Base-by-base conservation (phyloP, 2,329 filamentous ascomycete species). In the Immersiporthe knoxdaviesiana region DNA sequence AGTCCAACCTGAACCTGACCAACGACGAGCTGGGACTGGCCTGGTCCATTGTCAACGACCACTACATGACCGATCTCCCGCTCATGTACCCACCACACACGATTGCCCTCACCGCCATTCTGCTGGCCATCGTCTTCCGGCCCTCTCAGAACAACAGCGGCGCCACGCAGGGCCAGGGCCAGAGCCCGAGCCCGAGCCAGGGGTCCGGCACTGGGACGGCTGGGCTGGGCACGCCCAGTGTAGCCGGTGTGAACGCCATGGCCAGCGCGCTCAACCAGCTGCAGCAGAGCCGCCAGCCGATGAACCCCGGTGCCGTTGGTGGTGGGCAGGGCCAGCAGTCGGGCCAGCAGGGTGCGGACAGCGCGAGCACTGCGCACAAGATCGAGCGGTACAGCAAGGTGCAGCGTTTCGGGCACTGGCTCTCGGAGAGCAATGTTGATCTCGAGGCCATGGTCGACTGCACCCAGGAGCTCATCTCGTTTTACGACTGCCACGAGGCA, bases 41-140 rank as follows among this genome's bases (percentile, higher is more conserved):
- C 39, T 92, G 91, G 84, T 92, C 89, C 1, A 89, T 97, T 71
- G 90, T 97, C 77, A 97, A 97, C 80, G 94, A 97, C 78, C 92
- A 93, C 78, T 97, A 93, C 81, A 90, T 97, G 80, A 97, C 94
- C 10, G 94, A 97, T 77, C 84, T 97, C n/a, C 92, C 93, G 1
- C 84, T 97, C 18, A 85, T 97, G 0, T 91, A 94, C 76, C 86
- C 94, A 16, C 94, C 94, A n/a, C 93, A 97, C 75, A 86, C 93
- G 63, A 90, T 97, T 68, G 93, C 93, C n/a, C 87, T 97, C 54
- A 94, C 93, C 44, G 92, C 93, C 8, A 91, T 97, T 70, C 88
- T 97, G 68, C 84, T 97, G 8, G 90, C 93, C 1, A 86, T 97
- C n/a, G 91, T 96, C 5, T 87, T 97, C 50, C 89, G 92, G 66